Evolutionary conservation across 2,329 filamentous ascomycete genomes (phyloP), one percentile per base, ranked within the genome.

Genomic region (Shiraia sp.): DNA sequence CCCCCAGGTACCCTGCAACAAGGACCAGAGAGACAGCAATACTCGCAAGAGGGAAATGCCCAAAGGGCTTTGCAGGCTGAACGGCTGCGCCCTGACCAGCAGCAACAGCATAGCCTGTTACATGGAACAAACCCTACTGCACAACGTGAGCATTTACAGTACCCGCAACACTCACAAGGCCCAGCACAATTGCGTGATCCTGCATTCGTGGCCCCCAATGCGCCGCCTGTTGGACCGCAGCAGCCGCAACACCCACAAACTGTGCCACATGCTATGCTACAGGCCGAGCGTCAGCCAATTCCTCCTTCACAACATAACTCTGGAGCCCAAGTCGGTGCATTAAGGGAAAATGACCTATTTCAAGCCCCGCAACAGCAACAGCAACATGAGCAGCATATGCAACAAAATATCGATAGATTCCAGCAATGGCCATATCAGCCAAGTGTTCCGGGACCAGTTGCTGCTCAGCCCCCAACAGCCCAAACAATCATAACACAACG

Each of bases 391-490:
- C 45, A 46, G 5, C 40, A 45, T 16, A 36, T 36, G 14, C 46
- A 47, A 23, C 49, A 43, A 15, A 42, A 33, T 29, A 33, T 35
- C 15, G 34, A 34, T 26, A 36, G 40, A 25, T 29, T 32, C 2
- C 52, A 51, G 22, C 48, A 42, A 24, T 36, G 30, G 15, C 26
- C 36, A 15, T 51, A 47, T 9, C 28, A 36, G 15, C 57, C 55
- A 10, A 56, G 46, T 22, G 47, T 58, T n/a, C 59, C 61, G 15
- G 55, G 58, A 12, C 51, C 57, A 6, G 22, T 44, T 6, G 40
- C 45, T 14, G 23, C 33, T 16, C 50, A 57, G 9, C 17, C 37
- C 24, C 36, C 42, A 6, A 45, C 49, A 10, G 31, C 45, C 35
- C 37, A 42, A 6, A 40, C 45, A 4, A 45, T 57, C 3, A 17